Evolutionary conservation across 768 basidiomycete species (phyloP).

Genomic region (Sarcodon sp.): DNA sequence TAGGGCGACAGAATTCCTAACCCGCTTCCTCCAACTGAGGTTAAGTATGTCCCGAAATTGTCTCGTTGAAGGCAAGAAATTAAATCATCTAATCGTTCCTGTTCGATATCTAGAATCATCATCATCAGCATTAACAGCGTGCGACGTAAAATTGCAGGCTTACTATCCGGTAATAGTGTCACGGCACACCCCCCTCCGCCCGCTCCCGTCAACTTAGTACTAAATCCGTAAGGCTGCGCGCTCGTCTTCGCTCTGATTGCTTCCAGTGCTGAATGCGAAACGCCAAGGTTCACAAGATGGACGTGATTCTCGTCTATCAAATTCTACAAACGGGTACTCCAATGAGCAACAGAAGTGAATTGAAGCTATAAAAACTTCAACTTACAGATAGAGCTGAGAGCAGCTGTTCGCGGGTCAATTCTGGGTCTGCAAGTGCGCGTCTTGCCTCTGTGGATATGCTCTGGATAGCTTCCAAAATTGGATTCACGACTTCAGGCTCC

Average conservation of each 20-base stretch:
- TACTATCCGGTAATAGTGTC: conserved; percentile 89
- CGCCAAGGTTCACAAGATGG: conserved; percentile 73
- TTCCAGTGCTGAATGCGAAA: conserved; percentile 86
- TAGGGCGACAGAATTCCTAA: conserved; percentile 69
- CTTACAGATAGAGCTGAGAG: conserved; percentile 61
- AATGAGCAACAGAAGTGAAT: conserved; percentile 4
- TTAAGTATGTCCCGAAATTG: conserved; percentile 76
- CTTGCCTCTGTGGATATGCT: conserved; percentile 75
- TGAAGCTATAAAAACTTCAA: conserved; percentile 8
- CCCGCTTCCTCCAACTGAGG: conserved; percentile 88
- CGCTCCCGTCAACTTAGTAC: conserved; percentile 94
- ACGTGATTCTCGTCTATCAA: conserved; percentile 86
- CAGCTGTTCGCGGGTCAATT: conserved; percentile 52
- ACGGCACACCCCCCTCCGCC: conserved; percentile 98
- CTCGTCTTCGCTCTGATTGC: conserved; percentile 60
- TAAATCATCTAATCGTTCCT: conserved; percentile 43
- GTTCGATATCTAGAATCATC: conserved; percentile 47
- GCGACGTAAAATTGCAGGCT: conserved; percentile 14
- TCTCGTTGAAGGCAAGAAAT: conserved; percentile 43
- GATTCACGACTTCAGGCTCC: conserved; percentile 80
- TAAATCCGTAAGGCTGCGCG: conserved; percentile 50
- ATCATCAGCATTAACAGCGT: not conserved
- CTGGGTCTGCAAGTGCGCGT: conserved; percentile 58
- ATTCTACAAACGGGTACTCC: conserved; percentile 27
- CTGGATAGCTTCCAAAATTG: conserved; percentile 72